These are phyloP conservation scores for Hamigera avellanea DNA, from an alignment of 495 filamentous ascomycete genomes.

Conservation along the genomic window DNA sequence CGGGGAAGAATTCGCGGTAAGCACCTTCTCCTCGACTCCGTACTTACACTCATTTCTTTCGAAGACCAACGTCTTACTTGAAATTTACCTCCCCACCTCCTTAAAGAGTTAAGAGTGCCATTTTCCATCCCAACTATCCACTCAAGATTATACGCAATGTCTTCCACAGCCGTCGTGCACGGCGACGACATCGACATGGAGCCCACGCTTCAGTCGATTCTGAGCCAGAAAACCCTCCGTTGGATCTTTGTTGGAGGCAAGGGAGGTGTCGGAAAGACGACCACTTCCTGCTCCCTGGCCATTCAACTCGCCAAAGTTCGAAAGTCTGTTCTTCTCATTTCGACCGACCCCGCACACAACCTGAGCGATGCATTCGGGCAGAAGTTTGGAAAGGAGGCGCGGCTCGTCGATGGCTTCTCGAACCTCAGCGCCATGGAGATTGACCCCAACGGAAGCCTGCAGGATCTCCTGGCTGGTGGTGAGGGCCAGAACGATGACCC, in stretches of 20 bases:
- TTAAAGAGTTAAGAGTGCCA: too few species aligned
- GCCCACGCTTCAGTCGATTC: slow-evolving; percentile 85
- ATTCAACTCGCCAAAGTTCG: slow-evolving; percentile 97
- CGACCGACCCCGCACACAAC: slow-evolving; percentile 97
- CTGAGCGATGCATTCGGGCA: slow-evolving; percentile 95
- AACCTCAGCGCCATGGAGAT: slow-evolving; percentile 99
- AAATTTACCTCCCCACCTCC: slow-evolving; percentile 8
- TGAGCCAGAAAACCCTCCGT: slow-evolving; percentile 86
- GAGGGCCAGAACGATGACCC: slow-evolving; percentile 62
- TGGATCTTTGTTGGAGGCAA: slow-evolving; percentile 99
- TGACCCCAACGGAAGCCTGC: slow-evolving; percentile 95
- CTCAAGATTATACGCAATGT: too few species aligned
- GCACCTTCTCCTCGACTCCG: not conserved
- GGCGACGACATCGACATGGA: slow-evolving; percentile 72
- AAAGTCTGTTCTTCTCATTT: slow-evolving; percentile 92
- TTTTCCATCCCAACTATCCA: too few species aligned
- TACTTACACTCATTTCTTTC: too few species aligned
- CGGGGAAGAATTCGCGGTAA: slow-evolving; percentile 8
- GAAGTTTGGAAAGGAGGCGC: slow-evolving; percentile 98
- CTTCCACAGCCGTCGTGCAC: slow-evolving; percentile 48
- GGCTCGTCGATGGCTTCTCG: slow-evolving; percentile 78
- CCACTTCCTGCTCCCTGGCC: slow-evolving; percentile 92
- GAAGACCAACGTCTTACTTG: slow-evolving; percentile 8
- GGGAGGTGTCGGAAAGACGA: slow-evolving; percentile 99
- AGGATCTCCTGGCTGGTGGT: slow-evolving; percentile 77